Conservation (phyloP, 2,329 filamentous ascomycete genomes). For the Pseudogymnoascus sp. region DNA sequence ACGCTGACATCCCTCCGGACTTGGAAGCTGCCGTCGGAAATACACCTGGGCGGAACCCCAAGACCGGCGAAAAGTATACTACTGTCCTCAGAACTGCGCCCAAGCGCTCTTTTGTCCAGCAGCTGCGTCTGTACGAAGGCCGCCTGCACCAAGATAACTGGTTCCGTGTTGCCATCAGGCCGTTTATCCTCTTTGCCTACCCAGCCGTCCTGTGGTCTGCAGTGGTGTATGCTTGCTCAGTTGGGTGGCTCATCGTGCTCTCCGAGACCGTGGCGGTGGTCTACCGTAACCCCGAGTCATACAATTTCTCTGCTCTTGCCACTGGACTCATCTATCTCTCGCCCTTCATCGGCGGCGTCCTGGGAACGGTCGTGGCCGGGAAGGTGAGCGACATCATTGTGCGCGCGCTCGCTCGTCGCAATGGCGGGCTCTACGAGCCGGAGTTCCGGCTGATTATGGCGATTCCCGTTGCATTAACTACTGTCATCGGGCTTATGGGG, state of each 20-base stretch:
- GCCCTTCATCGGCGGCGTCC: conserved; percentile 77
- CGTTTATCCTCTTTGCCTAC: conserved; percentile 80
- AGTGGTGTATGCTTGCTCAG: conserved; percentile 74
- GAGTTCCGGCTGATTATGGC: conserved; percentile 91
- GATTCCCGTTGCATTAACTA: conserved; percentile 67
- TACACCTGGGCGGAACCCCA: background rate
- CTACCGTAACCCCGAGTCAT: conserved; percentile 59
- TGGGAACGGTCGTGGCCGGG: conserved; percentile 88
- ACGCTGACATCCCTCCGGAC: background rate
- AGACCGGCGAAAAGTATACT: conserved; percentile 34
- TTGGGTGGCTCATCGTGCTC: conserved; percentile 93
- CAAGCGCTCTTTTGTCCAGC: conserved; percentile 62
- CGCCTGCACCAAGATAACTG: conserved; percentile 71
- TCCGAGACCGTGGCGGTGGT: conserved; percentile 80
- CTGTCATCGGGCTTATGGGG: conserved; percentile 80
- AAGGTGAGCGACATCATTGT: conserved; percentile 82
- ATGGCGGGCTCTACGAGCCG: conserved; percentile 91
- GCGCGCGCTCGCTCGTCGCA: conserved; percentile 69
- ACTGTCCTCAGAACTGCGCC: conserved; percentile 59
- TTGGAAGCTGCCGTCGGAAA: background rate
- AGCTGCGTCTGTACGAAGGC: conserved; percentile 70
- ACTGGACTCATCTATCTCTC: conserved; percentile 84
- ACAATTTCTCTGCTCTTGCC: conserved; percentile 74
- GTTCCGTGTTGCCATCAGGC: conserved; percentile 67
- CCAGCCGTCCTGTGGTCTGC: conserved; percentile 85